Percentiles rank a stretch among this genome's conserved stretches.
Conservation (phyloP, 2,329 filamentous ascomycete species). For the Microcyclosporella mali region DNA sequence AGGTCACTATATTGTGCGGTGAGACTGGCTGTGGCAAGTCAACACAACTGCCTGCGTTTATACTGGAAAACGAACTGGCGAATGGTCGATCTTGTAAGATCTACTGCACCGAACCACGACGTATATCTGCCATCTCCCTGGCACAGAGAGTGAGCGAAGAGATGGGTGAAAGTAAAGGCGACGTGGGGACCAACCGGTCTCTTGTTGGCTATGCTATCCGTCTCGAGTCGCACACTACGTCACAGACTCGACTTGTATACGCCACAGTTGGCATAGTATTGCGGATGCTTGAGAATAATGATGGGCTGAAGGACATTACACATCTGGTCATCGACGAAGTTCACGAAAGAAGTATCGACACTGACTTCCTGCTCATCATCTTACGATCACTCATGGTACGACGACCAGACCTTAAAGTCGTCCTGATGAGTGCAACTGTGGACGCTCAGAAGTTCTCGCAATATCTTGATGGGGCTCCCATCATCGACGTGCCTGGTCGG, state of each 20-base stretch:
- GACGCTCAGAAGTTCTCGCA: conserved; percentile 85
- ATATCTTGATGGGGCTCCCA: conserved; percentile 78
- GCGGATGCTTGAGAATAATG: conserved; percentile 87
- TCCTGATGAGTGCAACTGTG: conserved; percentile 96
- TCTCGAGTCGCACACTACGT: conserved; percentile 77
- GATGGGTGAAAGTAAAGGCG: conserved; percentile 74
- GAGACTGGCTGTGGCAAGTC: conserved; percentile 97
- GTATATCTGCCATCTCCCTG: conserved; percentile 93
- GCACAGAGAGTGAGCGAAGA: conserved; percentile 92
- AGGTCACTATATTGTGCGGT: conserved; percentile 88
- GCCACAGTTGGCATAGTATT: conserved; percentile 91
- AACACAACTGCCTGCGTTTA: conserved; percentile 91
- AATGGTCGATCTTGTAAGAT: conserved; percentile 80
- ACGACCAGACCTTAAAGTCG: conserved; percentile 78
- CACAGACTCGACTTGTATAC: conserved; percentile 79
- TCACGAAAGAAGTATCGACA: conserved; percentile 92
- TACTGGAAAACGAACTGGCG: conserved; percentile 80
- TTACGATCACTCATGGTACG: conserved; percentile 72
- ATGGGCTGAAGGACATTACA: conserved; percentile 80
- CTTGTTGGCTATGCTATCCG: conserved; percentile 92
- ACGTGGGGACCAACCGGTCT: conserved; percentile 75
- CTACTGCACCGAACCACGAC: conserved; percentile 88
- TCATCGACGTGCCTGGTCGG: conserved; percentile 83
- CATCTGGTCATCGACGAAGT: conserved; percentile 97
- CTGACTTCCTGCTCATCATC: conserved; percentile 90